Evolutionary conservation across 306 rosid species (phyloP), one percentile per base, ranked within the genome.

Genomic region (Vachellia pachyceras): DNA sequence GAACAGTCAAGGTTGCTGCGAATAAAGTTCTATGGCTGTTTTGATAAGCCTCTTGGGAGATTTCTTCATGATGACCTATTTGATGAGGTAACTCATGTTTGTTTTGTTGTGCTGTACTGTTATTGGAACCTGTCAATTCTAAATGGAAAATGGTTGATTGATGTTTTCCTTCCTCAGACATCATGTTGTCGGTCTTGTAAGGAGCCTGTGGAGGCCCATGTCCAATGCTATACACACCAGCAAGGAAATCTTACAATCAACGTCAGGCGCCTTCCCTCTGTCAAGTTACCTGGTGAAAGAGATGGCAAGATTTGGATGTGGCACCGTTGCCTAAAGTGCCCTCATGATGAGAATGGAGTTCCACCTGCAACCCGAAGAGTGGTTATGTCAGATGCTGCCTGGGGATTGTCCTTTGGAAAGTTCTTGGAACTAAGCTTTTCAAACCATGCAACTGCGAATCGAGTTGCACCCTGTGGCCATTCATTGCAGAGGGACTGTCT

Each of bases 301-400:
- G 99, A 96, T 73, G 98, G 95, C 44, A 93, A 91, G 86, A 92
- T 94, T 81, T 96, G 99, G 99, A 96, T 96, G 99, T 96, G 99
- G 99, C 99, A 96, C 77, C 92, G 99, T 18, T 96, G 99, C 79
- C 79, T 96, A 44, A 92, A 84, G 85, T 96, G 99, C 77, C 92
- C 97, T 65, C 86, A 75, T 74, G 79, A 85, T 78, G 79, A 85
- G 67, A 97, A 89, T 86, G 98, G 97, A 85, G 95, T 96, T 84
- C 99, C 99, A 63, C 97, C 97, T 7, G 99, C 99, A 79, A 94
- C 98, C 63, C 95, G 87, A 40, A 92, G 99, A 80, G 95, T 96
- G 58, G 82, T 96, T 78, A 96, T 96, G 99, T 96, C 99, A 0
- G 97, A 96, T 90, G 98, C 99, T 73, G 99, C 99, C 3, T 96